Evolutionary conservation across 2,329 filamentous ascomycete genomes (phyloP), one percentile per base, ranked within the genome.

Genomic region (Malbranchea cinnamomea): DNA sequence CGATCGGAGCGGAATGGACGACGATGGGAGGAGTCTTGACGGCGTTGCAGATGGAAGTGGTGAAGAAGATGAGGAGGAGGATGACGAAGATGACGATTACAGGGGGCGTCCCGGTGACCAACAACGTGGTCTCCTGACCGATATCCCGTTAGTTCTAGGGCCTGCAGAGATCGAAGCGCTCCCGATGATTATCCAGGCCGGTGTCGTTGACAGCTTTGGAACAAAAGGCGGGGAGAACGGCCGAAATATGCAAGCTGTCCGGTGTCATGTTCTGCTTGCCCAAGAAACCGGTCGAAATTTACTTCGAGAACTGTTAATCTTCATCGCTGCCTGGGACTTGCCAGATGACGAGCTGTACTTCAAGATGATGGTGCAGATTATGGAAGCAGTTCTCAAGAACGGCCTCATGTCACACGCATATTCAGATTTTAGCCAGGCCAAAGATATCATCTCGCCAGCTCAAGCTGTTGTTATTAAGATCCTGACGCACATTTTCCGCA

Each of bases 131-230:
- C 60, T 95, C 9, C 60, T 95, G 32, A 94, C 87, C 0, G 87
- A 95, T 50, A 83, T 95, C 8, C 87, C 87, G 17, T 79, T 95
- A 41, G 92, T 94, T 21, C 65, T 95, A 17, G 85, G 91, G 24
- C 87, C 87, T 0, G 85, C 84, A 33, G 87, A 95, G 54, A 94
- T 94, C 31, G 87, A 95, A 54, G 85, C 89, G 4, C 60, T 95
- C 31, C 87, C 92, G 32, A 93, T 94, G 85, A 91, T 94, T 36
- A 78, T 95, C 45, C 93, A 94, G 61, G 85, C 82, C 9, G 91
- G 85, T 38, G 91, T 95, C 31, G 73, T 93, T 13, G 81, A 91
- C 35, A 80, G 79, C 36, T 77, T 78, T 39, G 72, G 74, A 0
- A 58, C 72, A 5, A 78, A 75, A 25, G 77, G 76, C 11, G 60